phyloP scores from a whole-genome alignment of 2,329 filamentous ascomycete genomes.

The Fusarium bulbicola region DNA sequence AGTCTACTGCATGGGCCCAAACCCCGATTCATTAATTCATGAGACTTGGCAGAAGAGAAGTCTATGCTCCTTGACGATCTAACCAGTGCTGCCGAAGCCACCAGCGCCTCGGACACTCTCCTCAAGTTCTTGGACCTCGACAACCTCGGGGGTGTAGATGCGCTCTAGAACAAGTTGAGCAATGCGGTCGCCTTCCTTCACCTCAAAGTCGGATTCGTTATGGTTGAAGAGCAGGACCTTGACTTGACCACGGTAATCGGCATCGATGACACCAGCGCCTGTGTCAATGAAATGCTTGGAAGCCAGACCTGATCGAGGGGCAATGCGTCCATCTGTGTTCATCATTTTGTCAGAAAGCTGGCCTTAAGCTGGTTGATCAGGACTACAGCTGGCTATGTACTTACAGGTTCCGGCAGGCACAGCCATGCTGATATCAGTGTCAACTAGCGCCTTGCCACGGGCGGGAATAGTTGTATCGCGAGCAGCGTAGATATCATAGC shows the following conservation, averaged over 20 bases:
- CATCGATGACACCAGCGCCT: conserved; percentile 95
- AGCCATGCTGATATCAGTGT: conserved; percentile 91
- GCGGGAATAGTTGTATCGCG: conserved; percentile 79
- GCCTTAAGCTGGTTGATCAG: neutral
- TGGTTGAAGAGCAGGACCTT: conserved; percentile 97
- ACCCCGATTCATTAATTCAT: conserved; percentile 25
- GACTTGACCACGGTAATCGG: conserved; percentile 93
- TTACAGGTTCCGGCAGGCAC: conserved; percentile 90
- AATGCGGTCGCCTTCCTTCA: conserved; percentile 88
- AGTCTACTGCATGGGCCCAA: neutral
- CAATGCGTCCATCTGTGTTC: conserved; percentile 80
- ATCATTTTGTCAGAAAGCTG: neutral
- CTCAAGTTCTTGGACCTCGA: conserved; percentile 88
- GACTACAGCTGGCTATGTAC: conserved; percentile 44
- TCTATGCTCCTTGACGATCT: neutral
- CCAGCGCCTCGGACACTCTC: conserved; percentile 91
- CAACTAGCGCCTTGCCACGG: conserved; percentile 84
- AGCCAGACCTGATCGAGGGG: conserved; percentile 89
- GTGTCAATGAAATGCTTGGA: conserved; percentile 96
- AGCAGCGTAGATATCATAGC: conserved; percentile 91
- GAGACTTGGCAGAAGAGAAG: neutral
- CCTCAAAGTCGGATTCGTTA: conserved; percentile 79
- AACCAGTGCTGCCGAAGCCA: conserved; percentile 89
- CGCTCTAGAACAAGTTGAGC: conserved; percentile 94
- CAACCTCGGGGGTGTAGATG: conserved; percentile 91